phyloP scores from a whole-genome alignment of 257 asterid genomes.

The Echium plantagineum region DNA sequence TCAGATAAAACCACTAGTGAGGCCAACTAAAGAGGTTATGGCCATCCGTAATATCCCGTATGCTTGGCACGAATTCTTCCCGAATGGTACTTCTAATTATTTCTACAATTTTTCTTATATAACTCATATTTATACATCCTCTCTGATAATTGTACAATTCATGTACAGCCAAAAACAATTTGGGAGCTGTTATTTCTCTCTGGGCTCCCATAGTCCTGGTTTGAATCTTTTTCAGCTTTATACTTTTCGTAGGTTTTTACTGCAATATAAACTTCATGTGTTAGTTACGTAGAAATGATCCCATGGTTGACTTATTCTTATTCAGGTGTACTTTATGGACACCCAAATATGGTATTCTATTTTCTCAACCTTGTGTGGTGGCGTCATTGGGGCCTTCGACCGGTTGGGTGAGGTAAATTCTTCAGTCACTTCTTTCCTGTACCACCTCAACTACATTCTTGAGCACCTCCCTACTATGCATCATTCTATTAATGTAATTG shows the following conservation, averaged over 20 bases:
- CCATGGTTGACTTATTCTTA: slow-evolving; percentile 10
- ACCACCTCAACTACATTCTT: slow-evolving; percentile 2
- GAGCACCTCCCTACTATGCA: background rate
- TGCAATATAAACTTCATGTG: background rate
- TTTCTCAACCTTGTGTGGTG: slow-evolving; percentile 78
- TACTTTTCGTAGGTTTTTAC: background rate
- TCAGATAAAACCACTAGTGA: slow-evolving; percentile 85
- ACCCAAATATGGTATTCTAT: slow-evolving; percentile 91
- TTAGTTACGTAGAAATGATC: slow-evolving; percentile 6
- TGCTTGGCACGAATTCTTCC: slow-evolving; percentile 95
- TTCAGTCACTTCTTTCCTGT: background rate
- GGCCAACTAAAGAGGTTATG: slow-evolving; percentile 78
- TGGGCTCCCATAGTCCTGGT: slow-evolving; percentile 92
- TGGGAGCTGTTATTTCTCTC: slow-evolving; percentile 58
- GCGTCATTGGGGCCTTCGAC: slow-evolving; percentile 87
- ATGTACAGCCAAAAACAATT: slow-evolving; percentile 59
- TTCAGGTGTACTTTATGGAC: slow-evolving; percentile 97
- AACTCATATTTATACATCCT: slow-evolving; percentile 11
- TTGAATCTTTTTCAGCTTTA: slow-evolving; percentile 19
- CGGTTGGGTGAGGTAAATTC: slow-evolving; percentile 89
- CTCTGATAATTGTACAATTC: slow-evolving; percentile 16
- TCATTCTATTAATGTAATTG: background rate
- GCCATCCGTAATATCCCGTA: slow-evolving; percentile 51
- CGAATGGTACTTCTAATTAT: slow-evolving; percentile 42
- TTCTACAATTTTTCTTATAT: slow-evolving; percentile 10